Evolutionary conservation across 2,329 filamentous ascomycete genomes (phyloP), one percentile per base, ranked within the genome.

Genomic region (Fusarium pseudograminearum): DNA sequence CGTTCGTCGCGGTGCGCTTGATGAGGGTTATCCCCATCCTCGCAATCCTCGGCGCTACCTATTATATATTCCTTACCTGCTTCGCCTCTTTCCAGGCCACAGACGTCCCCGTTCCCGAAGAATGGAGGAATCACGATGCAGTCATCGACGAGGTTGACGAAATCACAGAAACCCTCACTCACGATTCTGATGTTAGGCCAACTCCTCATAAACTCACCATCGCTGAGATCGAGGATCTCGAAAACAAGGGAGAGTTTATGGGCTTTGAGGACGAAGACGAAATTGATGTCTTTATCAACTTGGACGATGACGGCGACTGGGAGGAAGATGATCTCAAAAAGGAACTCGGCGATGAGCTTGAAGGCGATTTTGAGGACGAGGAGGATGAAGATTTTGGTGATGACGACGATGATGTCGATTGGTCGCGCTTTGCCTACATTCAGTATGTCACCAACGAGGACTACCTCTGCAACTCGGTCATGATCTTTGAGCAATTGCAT

Each of bases 401-500:
- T 10, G 31, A 34, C 8, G 5, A 15, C 47, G 57, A 56, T 3
- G 41, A 8, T 0, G 38, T 61, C 2, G 60, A 70, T 26, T 73
- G 71, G 71, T 67, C 71, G 4, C 65, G 53, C 0, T 85, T 81
- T 54, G 84, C 84, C 1, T 85, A 86, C 62, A 80, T 80, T 2
- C 83, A 84, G 69, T 86, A 86, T 74, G 83, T 81, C 36, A 86
- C 84, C 1, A 76, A 81, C n/a, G 76, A 77, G 34, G 79, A 79
- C 1, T 83, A 85, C 58, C 76, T 86, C 4, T 86, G 84, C 68
- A 85, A 85, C 71, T 82, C 83, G 0, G 76, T 86, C 45, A 84
- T 86, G 83, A 76, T 85, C 4, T 84, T 86, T 54, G 83, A 84
- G 61, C 79, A 77, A 2, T 57, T 86, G 9, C 72, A 80, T 20